phyloP scores from a whole-genome alignment of 805 yeast genomes.

The Priceomyces melissophilus region DNA sequence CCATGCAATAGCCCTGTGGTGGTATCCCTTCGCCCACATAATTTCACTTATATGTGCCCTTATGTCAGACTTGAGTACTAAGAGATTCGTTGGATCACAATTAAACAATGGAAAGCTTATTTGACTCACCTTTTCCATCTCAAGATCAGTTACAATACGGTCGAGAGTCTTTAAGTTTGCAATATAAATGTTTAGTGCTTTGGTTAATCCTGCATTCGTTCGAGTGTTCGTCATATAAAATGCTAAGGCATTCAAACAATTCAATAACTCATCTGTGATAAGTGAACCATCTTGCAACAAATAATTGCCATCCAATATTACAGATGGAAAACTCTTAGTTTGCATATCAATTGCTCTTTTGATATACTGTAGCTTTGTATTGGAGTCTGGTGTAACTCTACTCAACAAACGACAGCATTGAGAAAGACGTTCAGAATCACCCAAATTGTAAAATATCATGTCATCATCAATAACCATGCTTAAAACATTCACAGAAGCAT shows the following conservation, averaged over 20 bases:
- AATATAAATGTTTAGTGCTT: conserved; percentile 35
- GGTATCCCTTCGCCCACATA: conserved; percentile 39
- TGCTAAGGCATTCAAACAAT: conserved; percentile 33
- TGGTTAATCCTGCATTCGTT: conserved; percentile 12
- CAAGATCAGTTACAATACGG: conserved; percentile 15
- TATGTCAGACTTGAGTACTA: conserved; percentile 26
- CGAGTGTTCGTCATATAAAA: conserved; percentile 22
- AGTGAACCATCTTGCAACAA: conserved; percentile 23
- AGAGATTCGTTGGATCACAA: conserved; percentile 27
- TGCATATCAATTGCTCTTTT: conserved; percentile 33
- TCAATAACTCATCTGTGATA: conserved; percentile 36
- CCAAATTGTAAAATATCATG: conserved; percentile 33
- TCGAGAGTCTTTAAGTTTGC: conserved; percentile 28
- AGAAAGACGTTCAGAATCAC: conserved; percentile 39
- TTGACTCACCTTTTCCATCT: conserved; percentile 18
- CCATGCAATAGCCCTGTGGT: conserved; percentile 39
- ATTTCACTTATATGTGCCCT: conserved; percentile 40
- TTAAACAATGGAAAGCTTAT: conserved; percentile 34
- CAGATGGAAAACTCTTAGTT: conserved; percentile 21
- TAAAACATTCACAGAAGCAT: conserved; percentile 26
- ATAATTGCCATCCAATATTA: conserved; percentile 21
- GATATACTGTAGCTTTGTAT: conserved; percentile 23
- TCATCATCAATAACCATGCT: conserved; percentile 31
- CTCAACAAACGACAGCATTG: conserved; percentile 37
- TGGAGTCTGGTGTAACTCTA: conserved; percentile 17